Conservation (phyloP, 1,284 basidiomycete species). For the Amylostereum chailletii region DNA sequence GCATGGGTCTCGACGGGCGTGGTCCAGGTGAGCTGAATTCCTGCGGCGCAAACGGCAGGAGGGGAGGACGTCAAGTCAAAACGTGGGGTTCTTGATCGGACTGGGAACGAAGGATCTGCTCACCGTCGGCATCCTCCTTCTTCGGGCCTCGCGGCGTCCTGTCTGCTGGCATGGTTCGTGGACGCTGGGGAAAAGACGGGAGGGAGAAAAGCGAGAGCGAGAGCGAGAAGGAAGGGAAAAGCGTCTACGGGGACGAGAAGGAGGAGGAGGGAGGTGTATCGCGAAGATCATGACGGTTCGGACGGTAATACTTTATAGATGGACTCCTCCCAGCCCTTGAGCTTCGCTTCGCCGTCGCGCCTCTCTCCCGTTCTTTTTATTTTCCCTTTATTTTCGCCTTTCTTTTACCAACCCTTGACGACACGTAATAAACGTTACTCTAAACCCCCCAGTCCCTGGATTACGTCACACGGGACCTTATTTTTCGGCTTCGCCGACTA, state of each 20-base stretch:
- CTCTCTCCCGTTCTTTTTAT: too few relatives aligned
- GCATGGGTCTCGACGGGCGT: conserved; percentile 36
- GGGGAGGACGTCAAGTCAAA: neutral
- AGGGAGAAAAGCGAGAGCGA: conserved; percentile 5
- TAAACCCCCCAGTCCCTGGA: too few relatives aligned
- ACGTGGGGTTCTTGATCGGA: too few relatives aligned
- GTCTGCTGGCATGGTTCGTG: conserved; percentile 29
- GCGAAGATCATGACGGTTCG: neutral
- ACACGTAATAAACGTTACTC: too few relatives aligned
- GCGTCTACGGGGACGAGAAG: neutral
- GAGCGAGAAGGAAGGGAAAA: conserved; percentile 5
- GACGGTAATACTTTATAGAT: too few relatives aligned
- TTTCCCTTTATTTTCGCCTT: too few relatives aligned
- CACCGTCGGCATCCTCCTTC: conserved; percentile 35
- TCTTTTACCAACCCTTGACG: too few relatives aligned
- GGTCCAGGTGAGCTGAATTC: conserved; percentile 39
- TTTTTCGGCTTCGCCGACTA: too few relatives aligned
- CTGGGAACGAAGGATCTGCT: conserved; percentile 11
- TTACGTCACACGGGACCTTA: too few relatives aligned
- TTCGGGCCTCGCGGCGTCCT: conserved; percentile 41
- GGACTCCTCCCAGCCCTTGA: too few relatives aligned
- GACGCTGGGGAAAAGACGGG: neutral
- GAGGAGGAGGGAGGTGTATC: too few relatives aligned
- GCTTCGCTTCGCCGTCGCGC: too few relatives aligned
- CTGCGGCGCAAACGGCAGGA: neutral